Conservation (phyloP, 2,329 filamentous ascomycete species). For the Xylaria sp. region DNA sequence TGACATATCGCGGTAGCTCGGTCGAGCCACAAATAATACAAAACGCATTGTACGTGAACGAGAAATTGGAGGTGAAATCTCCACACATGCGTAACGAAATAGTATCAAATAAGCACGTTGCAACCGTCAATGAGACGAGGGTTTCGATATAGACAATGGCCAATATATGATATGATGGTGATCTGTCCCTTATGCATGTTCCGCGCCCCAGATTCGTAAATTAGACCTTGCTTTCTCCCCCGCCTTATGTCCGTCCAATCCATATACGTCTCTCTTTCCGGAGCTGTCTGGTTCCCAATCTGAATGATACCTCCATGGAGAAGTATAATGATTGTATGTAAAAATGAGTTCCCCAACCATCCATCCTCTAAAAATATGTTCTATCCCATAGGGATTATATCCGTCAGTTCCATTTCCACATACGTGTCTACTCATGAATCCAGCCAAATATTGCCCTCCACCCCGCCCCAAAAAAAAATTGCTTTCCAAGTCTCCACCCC, state of each 20-base stretch:
- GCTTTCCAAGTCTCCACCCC: constrained; percentile 2
- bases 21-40: neutral
- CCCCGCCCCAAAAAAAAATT: neutral
- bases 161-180: neutral
- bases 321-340: neutral
- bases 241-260: no score
- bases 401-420: neutral
- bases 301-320: neutral
- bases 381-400: neutral
- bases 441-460: neutral
- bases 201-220: neutral
- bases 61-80: no score
- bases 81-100: no score
- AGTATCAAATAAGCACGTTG: neutral
- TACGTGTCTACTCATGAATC: constrained; percentile 4
- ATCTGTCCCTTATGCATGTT: neutral
- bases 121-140: neutral
- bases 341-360: neutral
- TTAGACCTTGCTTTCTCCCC: neutral
- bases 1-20: neutral
- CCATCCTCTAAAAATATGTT: neutral
- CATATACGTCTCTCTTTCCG: no score
- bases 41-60: neutral
- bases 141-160: neutral
- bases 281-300: neutral